Evolutionary conservation across 1,284 basidiomycete genomes (phyloP).

Genomic region (Puccinia polysora): DNA sequence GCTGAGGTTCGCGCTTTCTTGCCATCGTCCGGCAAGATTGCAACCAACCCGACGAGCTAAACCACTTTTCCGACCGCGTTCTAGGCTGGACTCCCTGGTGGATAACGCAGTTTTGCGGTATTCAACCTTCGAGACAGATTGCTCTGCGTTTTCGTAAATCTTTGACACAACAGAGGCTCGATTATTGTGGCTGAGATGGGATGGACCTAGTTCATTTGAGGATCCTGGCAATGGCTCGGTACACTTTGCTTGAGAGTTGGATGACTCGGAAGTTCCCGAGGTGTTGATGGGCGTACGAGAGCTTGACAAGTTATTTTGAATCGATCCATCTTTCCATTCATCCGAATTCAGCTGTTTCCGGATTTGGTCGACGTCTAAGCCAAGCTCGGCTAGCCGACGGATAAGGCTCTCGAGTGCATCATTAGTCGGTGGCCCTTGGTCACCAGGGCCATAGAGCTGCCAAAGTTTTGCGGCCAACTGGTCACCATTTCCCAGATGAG

Average conservation of each 20-base stretch:
- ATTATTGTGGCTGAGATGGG: neutral
- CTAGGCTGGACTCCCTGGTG: constrained; percentile 23
- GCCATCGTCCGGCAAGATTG: constrained; percentile 32
- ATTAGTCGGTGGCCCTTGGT: neutral
- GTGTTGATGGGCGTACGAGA: neutral
- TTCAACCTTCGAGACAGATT: neutral
- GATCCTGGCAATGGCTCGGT: neutral
- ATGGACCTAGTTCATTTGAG: neutral
- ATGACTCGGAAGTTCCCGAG: neutral
- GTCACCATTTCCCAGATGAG: neutral
- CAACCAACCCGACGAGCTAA: neutral
- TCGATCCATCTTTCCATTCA: constrained; percentile 18
- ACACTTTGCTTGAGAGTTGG: neutral
- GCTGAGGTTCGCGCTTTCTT: neutral
- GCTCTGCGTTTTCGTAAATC: neutral
- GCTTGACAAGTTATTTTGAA: neutral
- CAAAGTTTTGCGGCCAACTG: constrained; percentile 13
- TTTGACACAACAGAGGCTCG: neutral
- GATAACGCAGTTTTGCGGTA: neutral
- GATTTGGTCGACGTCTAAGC: constrained; percentile 22
- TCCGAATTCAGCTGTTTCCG: constrained; percentile 13
- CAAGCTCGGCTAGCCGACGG: neutral
- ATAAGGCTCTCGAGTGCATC: constrained; percentile 13
- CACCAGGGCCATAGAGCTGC: constrained; percentile 10
- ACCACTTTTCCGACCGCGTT: constrained; percentile 11